phyloP scores from a whole-genome alignment of 495 filamentous ascomycete species.

The Trichocladium antarcticum region DNA sequence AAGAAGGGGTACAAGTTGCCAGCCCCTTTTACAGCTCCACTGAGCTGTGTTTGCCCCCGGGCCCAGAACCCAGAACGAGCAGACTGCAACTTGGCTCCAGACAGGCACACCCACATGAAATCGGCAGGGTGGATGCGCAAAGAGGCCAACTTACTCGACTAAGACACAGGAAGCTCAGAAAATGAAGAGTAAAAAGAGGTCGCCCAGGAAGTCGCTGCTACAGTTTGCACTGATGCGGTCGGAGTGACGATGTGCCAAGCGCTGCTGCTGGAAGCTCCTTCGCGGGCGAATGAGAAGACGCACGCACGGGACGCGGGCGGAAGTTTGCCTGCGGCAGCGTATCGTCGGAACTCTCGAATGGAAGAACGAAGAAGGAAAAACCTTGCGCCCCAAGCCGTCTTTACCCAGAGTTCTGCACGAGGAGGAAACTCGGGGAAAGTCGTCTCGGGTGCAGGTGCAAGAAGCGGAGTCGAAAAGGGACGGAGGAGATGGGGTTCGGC shows the following conservation, averaged over 20 bases:
- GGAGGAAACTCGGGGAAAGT: not conserved
- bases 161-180: not conserved
- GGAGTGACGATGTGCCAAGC: not conserved
- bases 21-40: not conserved
- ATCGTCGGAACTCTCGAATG: not conserved
- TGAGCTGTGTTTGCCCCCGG: not conserved
- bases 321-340: not conserved
- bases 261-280: not conserved
- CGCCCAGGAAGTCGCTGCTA: not conserved
- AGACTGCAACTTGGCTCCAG: not conserved
- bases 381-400: not conserved
- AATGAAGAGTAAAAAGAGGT: not conserved
- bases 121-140: not conserved
- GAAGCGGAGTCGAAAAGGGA: not conserved
- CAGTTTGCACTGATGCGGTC: not conserved
- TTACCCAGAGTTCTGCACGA: constrained; percentile 3
- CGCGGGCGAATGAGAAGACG: constrained; percentile 6
- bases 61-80: not conserved
- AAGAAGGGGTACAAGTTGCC: too few relatives aligned
- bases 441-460: not conserved
- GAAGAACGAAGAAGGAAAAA: not conserved
- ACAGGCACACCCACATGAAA: not conserved
- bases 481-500: not conserved
- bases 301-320: not conserved
- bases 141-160: not conserved